phyloP scores from a whole-genome alignment of 2,329 filamentous ascomycete genomes.

The Claviceps lovelessii region DNA sequence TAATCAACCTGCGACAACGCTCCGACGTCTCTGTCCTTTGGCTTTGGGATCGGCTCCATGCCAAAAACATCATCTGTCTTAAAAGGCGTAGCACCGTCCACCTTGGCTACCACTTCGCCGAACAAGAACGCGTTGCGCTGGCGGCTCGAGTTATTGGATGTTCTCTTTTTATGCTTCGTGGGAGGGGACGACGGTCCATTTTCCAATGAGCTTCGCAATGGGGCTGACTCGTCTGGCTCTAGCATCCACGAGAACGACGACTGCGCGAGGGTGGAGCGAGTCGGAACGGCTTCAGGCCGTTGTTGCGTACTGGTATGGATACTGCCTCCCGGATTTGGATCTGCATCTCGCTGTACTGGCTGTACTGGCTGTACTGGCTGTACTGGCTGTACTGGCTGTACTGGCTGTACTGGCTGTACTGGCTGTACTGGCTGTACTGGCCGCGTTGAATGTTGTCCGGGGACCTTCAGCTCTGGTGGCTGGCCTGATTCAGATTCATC shows the following conservation, averaged over 20 bases:
- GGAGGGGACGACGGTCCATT: slow-evolving; percentile 17
- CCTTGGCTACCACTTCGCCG: slow-evolving; percentile 32
- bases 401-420: background rate
- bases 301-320: slow-evolving; percentile 5
- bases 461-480: background rate
- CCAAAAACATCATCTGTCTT: slow-evolving; percentile 40
- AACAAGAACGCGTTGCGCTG: slow-evolving; percentile 47
- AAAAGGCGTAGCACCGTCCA: slow-evolving; percentile 19
- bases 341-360: background rate
- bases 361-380: background rate
- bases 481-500: background rate
- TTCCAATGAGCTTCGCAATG: slow-evolving; percentile 11
- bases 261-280: slow-evolving; percentile 53
- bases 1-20: slow-evolving; percentile 1
- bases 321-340: background rate
- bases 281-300: slow-evolving; percentile 33
- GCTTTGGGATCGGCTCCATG: slow-evolving; percentile 31
- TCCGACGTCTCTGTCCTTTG: slow-evolving; percentile 8
- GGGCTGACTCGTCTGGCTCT: slow-evolving; percentile 33
- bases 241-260: slow-evolving; percentile 74
- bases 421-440: background rate
- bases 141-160: slow-evolving; percentile 30
- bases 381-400: background rate
- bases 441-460: background rate
- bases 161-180: slow-evolving; percentile 24